Percentiles rank a stretch among this genome's conserved stretches.
Evolutionary conservation across 768 basidiomycete species (phyloP).

Genomic region (Amanita pallidorosea): DNA sequence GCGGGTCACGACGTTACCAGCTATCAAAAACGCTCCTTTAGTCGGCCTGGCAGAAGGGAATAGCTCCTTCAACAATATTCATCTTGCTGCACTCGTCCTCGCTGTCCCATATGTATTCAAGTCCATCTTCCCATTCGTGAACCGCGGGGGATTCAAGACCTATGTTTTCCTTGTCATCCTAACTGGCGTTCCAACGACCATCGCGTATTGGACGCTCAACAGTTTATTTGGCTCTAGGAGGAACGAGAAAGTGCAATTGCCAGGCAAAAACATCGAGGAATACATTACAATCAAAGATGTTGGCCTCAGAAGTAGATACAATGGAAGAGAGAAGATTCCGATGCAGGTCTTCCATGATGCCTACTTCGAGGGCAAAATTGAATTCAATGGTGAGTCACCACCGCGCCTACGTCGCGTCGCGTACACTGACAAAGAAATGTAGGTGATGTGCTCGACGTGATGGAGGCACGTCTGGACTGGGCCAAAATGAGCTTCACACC

Average conservation of each 20-base stretch:
- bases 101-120: slow-evolving; percentile 81
- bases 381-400: slow-evolving; percentile 71
- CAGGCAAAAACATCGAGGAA: slow-evolving; percentile 76
- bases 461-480: slow-evolving; percentile 97
- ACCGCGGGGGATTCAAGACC: slow-evolving; percentile 75
- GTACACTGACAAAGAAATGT: slow-evolving; percentile 3
- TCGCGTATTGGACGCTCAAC: slow-evolving; percentile 86
- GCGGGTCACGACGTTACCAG: slow-evolving; percentile 53
- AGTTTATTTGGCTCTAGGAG: slow-evolving; percentile 71
- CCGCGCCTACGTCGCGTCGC: slow-evolving; percentile 12
- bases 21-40: slow-evolving; percentile 80
- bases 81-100: slow-evolving; percentile 69
- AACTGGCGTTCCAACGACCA: slow-evolving; percentile 63
- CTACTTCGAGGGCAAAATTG: slow-evolving; percentile 92
- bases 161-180: slow-evolving; percentile 74
- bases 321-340: slow-evolving; percentile 85
- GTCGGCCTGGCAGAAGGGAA: slow-evolving; percentile 80
- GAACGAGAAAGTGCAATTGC: slow-evolving; percentile 79
- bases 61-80: slow-evolving; percentile 70
- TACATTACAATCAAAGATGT: slow-evolving; percentile 88
- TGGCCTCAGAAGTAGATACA: slow-evolving; percentile 70
- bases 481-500: slow-evolving; percentile 83
- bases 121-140: slow-evolving; percentile 70
- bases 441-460: slow-evolving; percentile 89
- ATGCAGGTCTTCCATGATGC: slow-evolving; percentile 98